phyloP scores from a whole-genome alignment of 345 rosid genomes.

The Gossypium longicalyx region DNA sequence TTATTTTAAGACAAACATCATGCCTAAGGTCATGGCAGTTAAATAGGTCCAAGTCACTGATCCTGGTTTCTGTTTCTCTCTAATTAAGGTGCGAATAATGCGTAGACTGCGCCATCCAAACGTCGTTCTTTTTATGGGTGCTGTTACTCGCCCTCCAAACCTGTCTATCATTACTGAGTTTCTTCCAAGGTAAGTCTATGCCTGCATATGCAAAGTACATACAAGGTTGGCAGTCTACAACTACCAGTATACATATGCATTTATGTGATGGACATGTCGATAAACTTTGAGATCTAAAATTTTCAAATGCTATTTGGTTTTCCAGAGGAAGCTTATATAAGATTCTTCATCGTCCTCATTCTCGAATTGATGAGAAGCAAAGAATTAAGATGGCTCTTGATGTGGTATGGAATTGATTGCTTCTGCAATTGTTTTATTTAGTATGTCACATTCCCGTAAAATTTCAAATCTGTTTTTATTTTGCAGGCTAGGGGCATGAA shows the following conservation, averaged over 20 bases:
- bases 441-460: conserved; percentile 4
- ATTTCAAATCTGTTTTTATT: conserved; percentile 16
- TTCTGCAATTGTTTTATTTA: not conserved
- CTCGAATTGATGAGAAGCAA: conserved; percentile 84
- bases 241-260: not conserved
- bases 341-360: conserved; percentile 87
- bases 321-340: conserved; percentile 93
- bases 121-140: conserved; percentile 95
- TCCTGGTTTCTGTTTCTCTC: conserved; percentile 4
- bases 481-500: conserved; percentile 97
- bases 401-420: conserved; percentile 57
- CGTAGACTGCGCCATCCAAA: conserved; percentile 98
- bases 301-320: conserved; percentile 20
- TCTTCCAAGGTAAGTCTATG: conserved; percentile 74
- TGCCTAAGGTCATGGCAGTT: conserved; percentile 10
- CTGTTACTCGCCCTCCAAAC: conserved; percentile 97
- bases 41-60: conserved; percentile 6
- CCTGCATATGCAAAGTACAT: conserved; percentile 6
- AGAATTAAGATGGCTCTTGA: conserved; percentile 99
- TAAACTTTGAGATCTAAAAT: conserved; percentile 10
- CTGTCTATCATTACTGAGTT: conserved; percentile 93
- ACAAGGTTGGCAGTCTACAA: conserved; percentile 2
- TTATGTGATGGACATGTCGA: not conserved
- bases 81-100: conserved; percentile 88
- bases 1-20: not conserved